These are phyloP conservation scores for Stephania yunnanensis DNA, from an alignment of 164 flowering plant genomes.

Conservation along the genomic window DNA sequence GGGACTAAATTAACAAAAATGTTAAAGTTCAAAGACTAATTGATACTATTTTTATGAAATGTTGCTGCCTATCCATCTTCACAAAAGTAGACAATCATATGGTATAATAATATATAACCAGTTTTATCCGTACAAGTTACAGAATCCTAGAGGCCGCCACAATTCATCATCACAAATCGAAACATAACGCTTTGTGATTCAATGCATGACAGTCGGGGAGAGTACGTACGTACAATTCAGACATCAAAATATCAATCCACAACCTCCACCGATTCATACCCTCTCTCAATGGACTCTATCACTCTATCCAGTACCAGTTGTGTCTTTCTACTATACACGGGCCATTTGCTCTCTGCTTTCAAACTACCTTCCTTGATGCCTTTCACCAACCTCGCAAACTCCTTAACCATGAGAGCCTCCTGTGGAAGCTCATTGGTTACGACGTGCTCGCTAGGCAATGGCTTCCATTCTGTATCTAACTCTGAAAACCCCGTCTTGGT, in stretches of 20 bases:
- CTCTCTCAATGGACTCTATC: conserved; percentile 26
- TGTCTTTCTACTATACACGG: conserved; percentile 27
- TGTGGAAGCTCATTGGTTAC: conserved; percentile 30
- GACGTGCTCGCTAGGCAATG: conserved; percentile 18
- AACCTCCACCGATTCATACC: conserved; percentile 17
- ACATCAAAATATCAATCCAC: not conserved
- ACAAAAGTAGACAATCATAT: too few relatives aligned
- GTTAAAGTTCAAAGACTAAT: too few relatives aligned
- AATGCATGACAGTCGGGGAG: too few relatives aligned
- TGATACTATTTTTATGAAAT: too few relatives aligned
- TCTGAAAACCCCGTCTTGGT: conserved; percentile 19
- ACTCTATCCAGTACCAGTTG: conserved; percentile 35
- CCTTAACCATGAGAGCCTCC: conserved; percentile 35
- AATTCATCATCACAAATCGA: too few relatives aligned
- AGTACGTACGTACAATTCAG: too few relatives aligned
- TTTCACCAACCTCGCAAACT: conserved; percentile 29
- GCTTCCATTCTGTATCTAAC: conserved; percentile 21
- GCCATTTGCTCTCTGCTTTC: conserved; percentile 30
- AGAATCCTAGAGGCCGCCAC: too few relatives aligned
- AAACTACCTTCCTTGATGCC: conserved; percentile 13
- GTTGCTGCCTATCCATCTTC: too few relatives aligned
- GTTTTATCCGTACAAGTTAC: too few relatives aligned
- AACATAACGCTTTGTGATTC: too few relatives aligned
- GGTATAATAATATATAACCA: too few relatives aligned
- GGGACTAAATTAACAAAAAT: too few relatives aligned